Evolutionary conservation across 768 basidiomycete genomes (phyloP).

Genomic region (Rhizopogon vesiculosus): DNA sequence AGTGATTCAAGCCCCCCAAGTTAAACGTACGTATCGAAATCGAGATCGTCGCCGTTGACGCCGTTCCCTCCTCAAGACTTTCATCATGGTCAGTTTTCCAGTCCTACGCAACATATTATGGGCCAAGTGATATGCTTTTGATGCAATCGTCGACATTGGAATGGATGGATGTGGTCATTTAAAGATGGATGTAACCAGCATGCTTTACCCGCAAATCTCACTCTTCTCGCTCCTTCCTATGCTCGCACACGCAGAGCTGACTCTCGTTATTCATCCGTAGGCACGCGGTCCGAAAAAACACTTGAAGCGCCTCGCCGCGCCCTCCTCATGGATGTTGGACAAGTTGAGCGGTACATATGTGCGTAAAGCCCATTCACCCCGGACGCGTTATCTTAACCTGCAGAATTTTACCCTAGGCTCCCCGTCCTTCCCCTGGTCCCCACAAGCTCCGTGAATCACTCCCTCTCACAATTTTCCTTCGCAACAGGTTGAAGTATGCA

Average conservation of each 20-base stretch:
- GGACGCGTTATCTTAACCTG: neutral
- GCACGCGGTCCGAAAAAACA: slow-evolving; percentile 99
- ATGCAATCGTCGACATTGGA: neutral
- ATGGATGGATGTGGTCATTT: slow-evolving; percentile 23
- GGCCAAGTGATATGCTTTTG: neutral
- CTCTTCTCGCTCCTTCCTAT: neutral
- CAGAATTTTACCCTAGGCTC: slow-evolving; percentile 51
- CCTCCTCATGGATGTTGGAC: slow-evolving; percentile 99
- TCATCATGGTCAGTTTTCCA: slow-evolving; percentile 27
- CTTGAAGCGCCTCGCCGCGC: slow-evolving; percentile 95
- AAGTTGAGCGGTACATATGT: slow-evolving; percentile 95
- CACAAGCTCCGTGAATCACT: slow-evolving; percentile 99
- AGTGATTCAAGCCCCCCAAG: neutral
- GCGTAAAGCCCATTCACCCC: slow-evolving; percentile 26
- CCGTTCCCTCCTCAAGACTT: slow-evolving; percentile 21
- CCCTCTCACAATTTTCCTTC: slow-evolving; percentile 94
- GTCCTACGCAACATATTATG: neutral
- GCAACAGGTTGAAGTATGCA: slow-evolving; percentile 99
- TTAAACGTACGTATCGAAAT: slow-evolving; percentile 13
- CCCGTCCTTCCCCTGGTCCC: slow-evolving; percentile 95
- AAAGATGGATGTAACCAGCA: slow-evolving; percentile 14
- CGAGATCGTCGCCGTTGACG: slow-evolving; percentile 17
- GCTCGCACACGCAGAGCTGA: slow-evolving; percentile 11
- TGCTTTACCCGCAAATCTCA: neutral
- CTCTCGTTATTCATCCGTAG: slow-evolving; percentile 36